Conservation (phyloP, 78 protist genomes). For the Dictyostelium discoideum region dicty_2.7 NC_007088.5:5441501-5442000, state of each 20-base stretch:
- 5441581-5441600: constrained; percentile 26
- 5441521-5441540: constrained; percentile 9
- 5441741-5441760: constrained; percentile 19
- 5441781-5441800: too few relatives aligned
- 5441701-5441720: constrained; percentile 12
- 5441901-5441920: constrained; percentile 83
- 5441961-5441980: constrained; percentile 33
- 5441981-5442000: constrained; percentile 64
- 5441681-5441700: neutral
- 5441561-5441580: constrained; percentile 14
- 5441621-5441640: constrained; percentile 74
- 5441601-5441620: constrained; percentile 68
- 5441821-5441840: neutral
- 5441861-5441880: constrained; percentile 75
- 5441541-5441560: neutral
- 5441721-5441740: constrained; percentile 10
- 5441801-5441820: neutral
- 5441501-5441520: constrained; percentile 32
- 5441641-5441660: constrained; percentile 76
- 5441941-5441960: constrained; percentile 80
- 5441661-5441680: constrained; percentile 21
- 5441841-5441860: neutral
- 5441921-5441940: constrained; percentile 77
- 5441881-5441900: constrained; percentile 63
- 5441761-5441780: neutral